A percentile compares a stretch with the other conserved stretches of the same genome.
Evolutionary conservation across 345 rosid species (phyloP).

Genomic region (Citrus medica): DNA sequence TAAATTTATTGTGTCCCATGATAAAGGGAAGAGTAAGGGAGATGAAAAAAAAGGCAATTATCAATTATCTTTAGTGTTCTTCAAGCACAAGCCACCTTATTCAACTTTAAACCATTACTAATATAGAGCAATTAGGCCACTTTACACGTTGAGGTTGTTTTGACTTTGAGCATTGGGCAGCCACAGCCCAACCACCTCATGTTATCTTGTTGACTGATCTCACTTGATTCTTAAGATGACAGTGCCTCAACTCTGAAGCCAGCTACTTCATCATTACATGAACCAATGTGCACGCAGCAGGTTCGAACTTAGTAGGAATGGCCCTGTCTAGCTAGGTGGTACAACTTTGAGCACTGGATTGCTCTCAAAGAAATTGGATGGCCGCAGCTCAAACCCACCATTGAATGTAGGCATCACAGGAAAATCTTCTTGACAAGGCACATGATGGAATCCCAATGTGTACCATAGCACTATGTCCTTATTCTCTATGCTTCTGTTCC

Average conservation of each 20-base stretch:
- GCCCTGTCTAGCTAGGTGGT: conserved; percentile 4
- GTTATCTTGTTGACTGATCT: not conserved
- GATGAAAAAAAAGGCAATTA: not conserved
- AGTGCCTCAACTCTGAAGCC: not conserved
- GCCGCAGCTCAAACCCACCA: conserved; percentile 46
- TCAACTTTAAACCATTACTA: not conserved
- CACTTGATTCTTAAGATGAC: not conserved
- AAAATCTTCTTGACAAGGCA: conserved; percentile 57
- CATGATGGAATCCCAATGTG: conserved; percentile 44
- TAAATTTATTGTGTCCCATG: not conserved
- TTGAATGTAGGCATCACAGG: conserved; percentile 52
- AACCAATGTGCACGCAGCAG: not conserved
- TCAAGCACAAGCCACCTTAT: conserved; percentile 13
- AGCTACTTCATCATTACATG: not conserved
- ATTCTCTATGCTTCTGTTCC: conserved; percentile 43
- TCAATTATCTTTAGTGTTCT: not conserved
- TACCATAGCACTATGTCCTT: conserved; percentile 57
- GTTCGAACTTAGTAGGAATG: not conserved
- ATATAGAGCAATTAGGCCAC: not conserved
- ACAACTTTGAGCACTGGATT: conserved; percentile 46
- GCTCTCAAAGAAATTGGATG: conserved; percentile 50
- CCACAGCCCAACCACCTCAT: conserved; percentile 16
- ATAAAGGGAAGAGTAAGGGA: not conserved
- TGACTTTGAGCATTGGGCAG: conserved; percentile 17
- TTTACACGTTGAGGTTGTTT: not conserved